Conservation (phyloP, 2,329 filamentous ascomycete genomes). For the Fusarium sp. region DNA sequence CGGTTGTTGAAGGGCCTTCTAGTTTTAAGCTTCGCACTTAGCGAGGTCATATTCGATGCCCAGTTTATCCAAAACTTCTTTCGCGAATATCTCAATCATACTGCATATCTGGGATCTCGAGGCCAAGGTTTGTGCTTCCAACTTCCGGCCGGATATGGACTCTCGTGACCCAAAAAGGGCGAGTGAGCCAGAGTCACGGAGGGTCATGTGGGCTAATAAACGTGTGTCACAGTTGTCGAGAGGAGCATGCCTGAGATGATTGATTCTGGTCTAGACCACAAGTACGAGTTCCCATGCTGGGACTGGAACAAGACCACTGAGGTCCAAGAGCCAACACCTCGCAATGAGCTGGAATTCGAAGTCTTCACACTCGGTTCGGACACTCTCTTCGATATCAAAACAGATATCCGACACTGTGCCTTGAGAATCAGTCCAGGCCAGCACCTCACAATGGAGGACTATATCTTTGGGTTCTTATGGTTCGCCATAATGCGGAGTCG, state of each 20-base stretch:
- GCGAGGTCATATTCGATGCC: slow-evolving; percentile 34
- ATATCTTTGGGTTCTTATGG: slow-evolving; percentile 36
- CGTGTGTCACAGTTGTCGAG: neutral
- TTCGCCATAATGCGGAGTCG: slow-evolving; percentile 28
- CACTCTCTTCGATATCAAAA: neutral
- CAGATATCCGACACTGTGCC: neutral
- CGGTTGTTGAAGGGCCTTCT: slow-evolving; percentile 9
- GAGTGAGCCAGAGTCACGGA: neutral
- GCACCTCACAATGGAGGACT: slow-evolving; percentile 23
- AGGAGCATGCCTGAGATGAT: slow-evolving; percentile 13
- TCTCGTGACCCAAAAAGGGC: neutral
- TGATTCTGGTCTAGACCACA: neutral
- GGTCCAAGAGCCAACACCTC: slow-evolving; percentile 1
- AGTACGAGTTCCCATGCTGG: slow-evolving; percentile 27
- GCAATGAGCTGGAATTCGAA: neutral
- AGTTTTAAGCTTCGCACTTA: slow-evolving; percentile 35
- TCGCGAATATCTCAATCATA: slow-evolving; percentile 18
- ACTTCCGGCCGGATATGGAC: neutral
- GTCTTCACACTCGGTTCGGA: slow-evolving; percentile 7
- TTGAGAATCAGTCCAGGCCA: neutral
- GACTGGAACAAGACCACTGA: slow-evolving; percentile 18
- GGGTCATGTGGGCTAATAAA: slow-evolving; percentile 13
- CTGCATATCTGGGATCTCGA: neutral
- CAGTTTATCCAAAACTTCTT: slow-evolving; percentile 39
- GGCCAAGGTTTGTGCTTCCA: slow-evolving; percentile 18